Evolutionary conservation across 202 grass and related monocot species (phyloP).

Genomic region (Dendrocalamus latiflorus): DNA sequence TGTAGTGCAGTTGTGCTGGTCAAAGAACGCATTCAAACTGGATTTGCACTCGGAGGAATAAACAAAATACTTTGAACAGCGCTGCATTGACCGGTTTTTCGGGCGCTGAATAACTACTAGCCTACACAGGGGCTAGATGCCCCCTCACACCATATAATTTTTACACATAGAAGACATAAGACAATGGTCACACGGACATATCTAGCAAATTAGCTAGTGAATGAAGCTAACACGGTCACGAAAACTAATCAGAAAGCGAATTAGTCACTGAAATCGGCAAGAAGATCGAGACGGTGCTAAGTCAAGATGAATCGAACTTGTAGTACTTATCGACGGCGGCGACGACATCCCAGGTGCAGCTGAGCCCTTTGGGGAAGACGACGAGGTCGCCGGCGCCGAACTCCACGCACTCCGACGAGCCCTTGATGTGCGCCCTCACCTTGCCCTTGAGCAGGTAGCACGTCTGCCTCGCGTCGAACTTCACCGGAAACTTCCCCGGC

Average conservation of each 20-base stretch:
- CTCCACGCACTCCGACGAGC: constrained; percentile 67
- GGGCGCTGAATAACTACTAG: constrained; percentile 18
- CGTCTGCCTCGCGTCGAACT: constrained; percentile 78
- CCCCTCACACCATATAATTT: not conserved
- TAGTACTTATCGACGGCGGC: constrained; percentile 88
- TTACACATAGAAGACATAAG: not conserved
- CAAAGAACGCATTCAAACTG: constrained; percentile 44
- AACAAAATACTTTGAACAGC: constrained; percentile 40
- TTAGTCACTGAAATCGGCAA: constrained; percentile 6
- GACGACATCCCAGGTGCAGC: constrained; percentile 91
- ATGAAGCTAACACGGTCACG: constrained; percentile 24
- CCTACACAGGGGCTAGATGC: constrained; percentile 32
- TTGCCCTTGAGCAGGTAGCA: constrained; percentile 86
- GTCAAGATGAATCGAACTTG: constrained; percentile 82
- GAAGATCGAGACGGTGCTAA: not conserved
- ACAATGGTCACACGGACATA: not conserved
- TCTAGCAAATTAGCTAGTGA: constrained; percentile 34
- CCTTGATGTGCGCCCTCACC: constrained; percentile 73
- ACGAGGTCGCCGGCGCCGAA: constrained; percentile 94
- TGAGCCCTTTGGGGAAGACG: constrained; percentile 82
- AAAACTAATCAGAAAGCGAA: not conserved
- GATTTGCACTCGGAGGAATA: constrained; percentile 37
- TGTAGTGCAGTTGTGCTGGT: constrained; percentile 9
- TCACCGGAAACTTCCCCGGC: constrained; percentile 76
- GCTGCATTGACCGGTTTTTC: constrained; percentile 33